Evolutionary conservation across 2,329 filamentous ascomycete species (phyloP), one percentile per base, ranked within the genome.

Genomic region (Myriosclerotinia duriaeana): DNA sequence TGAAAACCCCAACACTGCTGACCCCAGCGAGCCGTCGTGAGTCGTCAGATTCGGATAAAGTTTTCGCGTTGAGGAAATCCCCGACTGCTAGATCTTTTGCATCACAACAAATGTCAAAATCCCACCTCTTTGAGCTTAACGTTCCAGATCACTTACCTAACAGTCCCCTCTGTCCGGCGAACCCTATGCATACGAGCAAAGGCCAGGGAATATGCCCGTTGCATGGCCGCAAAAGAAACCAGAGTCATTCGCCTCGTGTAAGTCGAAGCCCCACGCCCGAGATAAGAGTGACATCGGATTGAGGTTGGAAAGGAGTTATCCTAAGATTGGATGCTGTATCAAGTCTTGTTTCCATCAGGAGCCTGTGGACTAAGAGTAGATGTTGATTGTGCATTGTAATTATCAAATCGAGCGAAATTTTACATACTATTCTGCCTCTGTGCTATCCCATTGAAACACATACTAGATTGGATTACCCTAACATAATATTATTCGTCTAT

Each of bases 71-170:
- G 50, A 53, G 38, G 22, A n/a, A 30, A 34, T 34, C 61, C 11
- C 17, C 58, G n/a, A 22, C 44, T 12, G 50, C 20, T 50, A 50
- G 15, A 65, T 52, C 36, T 22, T 59, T 42, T 44, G 34, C 30
- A 30, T 52, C 34, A 14, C 30, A 46, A 22, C 40, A 38, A 12
- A 8, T 53, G 26, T n/a, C 34, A 65, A 30, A n/a, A 38, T n/a
- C 44, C 8, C 22, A 30, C 1, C 5, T 46, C 15, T 74, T 80
- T 53, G 78, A 79, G 60, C 76, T 79, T 71, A 72, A 79, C 20
- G 68, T 79, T 1, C 79, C 80, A 2, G 80, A 82, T 69, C 80
- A 82, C 70, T 67, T 81, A 8, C 78, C 78, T 1, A 76, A 66
- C 7, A 80, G 78, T 64, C 79, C 79, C 9, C 67, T 82, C 3